Base-by-base conservation (phyloP, 441 rosid genomes). In the Euphorbia neoarborescens region DNA sequence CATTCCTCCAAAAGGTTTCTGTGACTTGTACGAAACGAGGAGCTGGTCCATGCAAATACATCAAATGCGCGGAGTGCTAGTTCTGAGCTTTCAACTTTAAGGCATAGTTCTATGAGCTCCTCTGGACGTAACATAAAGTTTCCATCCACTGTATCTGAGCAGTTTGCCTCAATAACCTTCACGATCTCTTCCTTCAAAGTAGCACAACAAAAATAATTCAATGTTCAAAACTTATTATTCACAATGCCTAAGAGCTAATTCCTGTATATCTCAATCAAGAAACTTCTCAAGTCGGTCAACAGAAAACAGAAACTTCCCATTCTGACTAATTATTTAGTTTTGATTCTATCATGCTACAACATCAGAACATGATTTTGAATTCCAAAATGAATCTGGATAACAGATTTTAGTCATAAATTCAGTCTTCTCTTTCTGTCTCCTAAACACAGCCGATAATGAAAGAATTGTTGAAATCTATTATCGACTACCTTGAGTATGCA, bases 1-100 rank as follows among this genome's bases (percentile, higher is more conserved):
- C 97, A 89, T 61, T 88, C 89, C 76, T 87, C 92, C 75, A 94
- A 74, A 40, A 92, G 93, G 78, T 71, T 83, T 71, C 74, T 82
- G 70, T 90, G 87, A 78, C 83, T 86, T 79, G 84, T 82, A 4
- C 89, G 82, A 73, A 90, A 94, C 5, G 90, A 89, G 73, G 82
- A 78, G 84, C 97, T 89, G 17, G 94, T 89, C 89, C 94, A 90
- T 69, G 97, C 92, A 77, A 94, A 94, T 73, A 89, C 90, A 65
- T 92, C 93, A 34, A 94, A 94, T 46, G 88, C 88, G 28, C 65
- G 86, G 82, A 81, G 66, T n/a, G 88, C 81, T 51, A 87, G 86
- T 78, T 83, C 88, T 19, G 73, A 80, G 19, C 78, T 83, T 46
- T 78, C 84, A 34, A 84, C 77, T 70, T 77, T 58, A 15, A 94